Conservation (phyloP, 352 stramenopile species). For the Phytophthora foliorum region DNA sequence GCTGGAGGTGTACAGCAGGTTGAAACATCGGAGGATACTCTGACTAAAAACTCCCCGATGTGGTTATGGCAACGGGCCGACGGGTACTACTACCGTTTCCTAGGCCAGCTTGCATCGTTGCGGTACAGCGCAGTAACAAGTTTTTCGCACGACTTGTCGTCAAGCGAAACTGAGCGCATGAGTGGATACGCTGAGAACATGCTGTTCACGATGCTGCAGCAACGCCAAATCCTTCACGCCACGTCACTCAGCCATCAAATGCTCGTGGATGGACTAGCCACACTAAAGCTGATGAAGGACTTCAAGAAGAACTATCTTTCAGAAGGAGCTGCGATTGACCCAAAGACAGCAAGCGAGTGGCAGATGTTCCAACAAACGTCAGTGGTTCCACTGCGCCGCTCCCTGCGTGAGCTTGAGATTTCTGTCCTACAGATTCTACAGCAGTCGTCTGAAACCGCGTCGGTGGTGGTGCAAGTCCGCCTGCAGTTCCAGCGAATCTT, state of each 20-base stretch:
- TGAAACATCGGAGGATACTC: slow-evolving; percentile 17
- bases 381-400: slow-evolving; percentile 53
- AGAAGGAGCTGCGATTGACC: slow-evolving; percentile 12
- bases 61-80: slow-evolving; percentile 90
- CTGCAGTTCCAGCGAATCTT: slow-evolving; percentile 45
- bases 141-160: slow-evolving; percentile 90
- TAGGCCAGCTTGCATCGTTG: slow-evolving; percentile 81
- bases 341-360: slow-evolving; percentile 56
- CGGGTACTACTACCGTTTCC: slow-evolving; percentile 91
- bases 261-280: slow-evolving; percentile 63
- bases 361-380: slow-evolving; percentile 62
- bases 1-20: slow-evolving; percentile 14
- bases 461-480: slow-evolving; percentile 27
- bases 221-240: slow-evolving; percentile 83
- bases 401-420: slow-evolving; percentile 77
- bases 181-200: slow-evolving; percentile 93
- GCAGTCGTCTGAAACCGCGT: slow-evolving; percentile 31
- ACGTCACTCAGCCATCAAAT: slow-evolving; percentile 79
- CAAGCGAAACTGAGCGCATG: slow-evolving; percentile 88
- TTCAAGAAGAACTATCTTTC: slow-evolving; percentile 49
- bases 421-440: slow-evolving; percentile 62
- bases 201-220: slow-evolving; percentile 88
- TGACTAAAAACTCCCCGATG: slow-evolving; percentile 66
- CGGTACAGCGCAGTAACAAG: slow-evolving; percentile 82
- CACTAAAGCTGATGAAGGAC: slow-evolving; percentile 57